Percentiles rank a stretch among this genome's conserved stretches.
These are phyloP conservation scores for Helichrysum umbraculigerum DNA, from an alignment of 129 eudicot species.

Conservation along the genomic window DNA sequence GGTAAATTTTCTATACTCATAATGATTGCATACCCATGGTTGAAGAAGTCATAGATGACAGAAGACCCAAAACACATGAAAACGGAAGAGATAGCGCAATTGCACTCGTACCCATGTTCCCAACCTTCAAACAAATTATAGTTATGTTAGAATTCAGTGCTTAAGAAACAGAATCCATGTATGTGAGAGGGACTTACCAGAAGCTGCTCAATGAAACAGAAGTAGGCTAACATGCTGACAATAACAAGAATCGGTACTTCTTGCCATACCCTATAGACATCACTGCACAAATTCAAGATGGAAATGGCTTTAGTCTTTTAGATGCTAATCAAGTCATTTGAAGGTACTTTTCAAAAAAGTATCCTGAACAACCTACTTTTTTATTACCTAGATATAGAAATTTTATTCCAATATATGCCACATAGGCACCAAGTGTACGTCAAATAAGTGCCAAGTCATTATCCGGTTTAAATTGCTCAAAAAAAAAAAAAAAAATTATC, in stretches of 20 bases:
- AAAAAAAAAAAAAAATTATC: no score
- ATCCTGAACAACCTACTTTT: no score
- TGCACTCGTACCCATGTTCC: conserved; percentile 75
- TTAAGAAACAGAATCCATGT: not conserved
- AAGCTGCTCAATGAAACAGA: conserved; percentile 94
- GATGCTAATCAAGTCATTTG: not conserved
- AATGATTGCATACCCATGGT: conserved; percentile 73
- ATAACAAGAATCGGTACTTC: conserved; percentile 89
- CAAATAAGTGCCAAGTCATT: no score
- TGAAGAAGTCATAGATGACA: conserved; percentile 87
- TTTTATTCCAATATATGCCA: no score
- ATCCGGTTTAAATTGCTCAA: no score
- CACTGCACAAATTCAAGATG: conserved; percentile 27
- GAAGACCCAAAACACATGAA: conserved; percentile 85
- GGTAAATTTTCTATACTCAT: not conserved
- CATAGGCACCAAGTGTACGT: no score
- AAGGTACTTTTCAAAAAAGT: no score
- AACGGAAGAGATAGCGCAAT: conserved; percentile 90
- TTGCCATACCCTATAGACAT: conserved; percentile 78
- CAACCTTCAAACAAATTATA: conserved; percentile 53
- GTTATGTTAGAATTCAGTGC: conserved; percentile 1
- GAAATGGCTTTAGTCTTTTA: conserved; percentile 10
- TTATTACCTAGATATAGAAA: no score
- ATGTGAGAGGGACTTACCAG: conserved; percentile 45
- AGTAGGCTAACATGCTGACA: conserved; percentile 88